Base-by-base conservation (phyloP, 768 basidiomycete genomes). In the Filobasidium floriforme region DNA sequence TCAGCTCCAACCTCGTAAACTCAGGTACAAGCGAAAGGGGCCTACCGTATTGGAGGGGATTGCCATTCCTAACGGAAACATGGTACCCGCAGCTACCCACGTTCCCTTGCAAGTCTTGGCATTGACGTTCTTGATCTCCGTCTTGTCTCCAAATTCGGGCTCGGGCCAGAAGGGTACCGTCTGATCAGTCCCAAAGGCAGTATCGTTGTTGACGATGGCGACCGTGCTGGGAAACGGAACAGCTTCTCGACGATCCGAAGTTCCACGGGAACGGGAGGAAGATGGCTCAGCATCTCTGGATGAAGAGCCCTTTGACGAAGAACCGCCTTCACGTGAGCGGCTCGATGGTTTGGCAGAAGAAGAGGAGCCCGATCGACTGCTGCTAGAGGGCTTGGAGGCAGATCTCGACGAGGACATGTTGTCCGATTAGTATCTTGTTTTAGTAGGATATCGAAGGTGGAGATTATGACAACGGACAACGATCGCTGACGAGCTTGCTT, bases 61-160 rank as follows among this genome's bases (percentile, higher is more conserved):
- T 12, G 43, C 59, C 52, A 65, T 32, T 22, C 65, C 65, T 24
- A 66, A 29, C 0, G 67, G 67, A 24, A 68, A 65, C 67, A 68
- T 68, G 18, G 67, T 68, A n/a, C 67, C 67, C 6, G 67, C 67
- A 1, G 67, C 62, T 1, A 68, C 63, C 32, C 64, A 60, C 7
- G 59, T 60, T 12, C 67, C 67, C 9, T 41, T 14, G 26, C 63
- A 68, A 19, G 67, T 68, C 11, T 68, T 65, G 9, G 51, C 63
- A 41, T 68, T 68, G 18, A 68, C 63, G 26, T 68, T 68, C 19
- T 64, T 59, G 49, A 68, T 68, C 11, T 68, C 63, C 29, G 63
- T 65, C 32, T 57, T 40, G 26, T 65, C 60, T 32, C 67, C 67
- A 37, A 64, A 68, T 62, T 68, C 67, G 14, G 67, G 67, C 52